These are phyloP conservation scores for Psilocybe mexicana DNA, from an alignment of 1,284 basidiomycete species.

Conservation along the genomic window DNA sequence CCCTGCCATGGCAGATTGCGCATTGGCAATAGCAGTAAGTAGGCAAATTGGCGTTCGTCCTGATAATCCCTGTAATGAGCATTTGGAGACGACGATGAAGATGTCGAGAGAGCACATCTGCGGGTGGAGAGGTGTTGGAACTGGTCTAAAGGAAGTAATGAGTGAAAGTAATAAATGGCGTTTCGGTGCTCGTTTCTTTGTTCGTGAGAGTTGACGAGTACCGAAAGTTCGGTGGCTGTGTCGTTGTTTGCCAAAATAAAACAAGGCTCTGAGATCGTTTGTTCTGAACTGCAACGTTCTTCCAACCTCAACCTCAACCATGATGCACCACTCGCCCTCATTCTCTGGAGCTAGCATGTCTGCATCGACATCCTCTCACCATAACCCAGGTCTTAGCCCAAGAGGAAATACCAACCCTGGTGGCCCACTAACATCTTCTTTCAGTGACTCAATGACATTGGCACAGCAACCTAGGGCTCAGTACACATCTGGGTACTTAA, in stretches of 20 bases:
- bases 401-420: constrained; percentile 39
- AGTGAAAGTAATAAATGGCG: too few relatives aligned
- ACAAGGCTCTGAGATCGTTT: too few relatives aligned
- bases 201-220: too few relatives aligned
- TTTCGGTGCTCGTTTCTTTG: too few relatives aligned
- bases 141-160: too few relatives aligned
- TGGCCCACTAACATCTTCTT: constrained; percentile 35
- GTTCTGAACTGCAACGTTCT: too few relatives aligned
- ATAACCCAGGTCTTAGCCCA: constrained; percentile 28
- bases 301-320: constrained; percentile 9
- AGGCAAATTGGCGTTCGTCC: not conserved
- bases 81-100: too few relatives aligned
- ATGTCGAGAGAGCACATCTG: too few relatives aligned
- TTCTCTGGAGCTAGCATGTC: constrained; percentile 48
- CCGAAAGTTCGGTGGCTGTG: not conserved
- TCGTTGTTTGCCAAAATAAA: not conserved
- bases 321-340: constrained; percentile 32
- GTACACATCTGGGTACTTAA: constrained; percentile 29
- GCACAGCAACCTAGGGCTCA: too few relatives aligned
- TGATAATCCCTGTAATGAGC: not conserved
- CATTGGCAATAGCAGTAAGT: not conserved
- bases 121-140: too few relatives aligned
- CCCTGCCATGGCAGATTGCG: not conserved
- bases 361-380: constrained; percentile 24
- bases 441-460: constrained; percentile 42